These are phyloP conservation scores for Pseudogymnoascus sp. DNA, from an alignment of 2,329 filamentous ascomycete genomes.

Conservation along the genomic window DNA sequence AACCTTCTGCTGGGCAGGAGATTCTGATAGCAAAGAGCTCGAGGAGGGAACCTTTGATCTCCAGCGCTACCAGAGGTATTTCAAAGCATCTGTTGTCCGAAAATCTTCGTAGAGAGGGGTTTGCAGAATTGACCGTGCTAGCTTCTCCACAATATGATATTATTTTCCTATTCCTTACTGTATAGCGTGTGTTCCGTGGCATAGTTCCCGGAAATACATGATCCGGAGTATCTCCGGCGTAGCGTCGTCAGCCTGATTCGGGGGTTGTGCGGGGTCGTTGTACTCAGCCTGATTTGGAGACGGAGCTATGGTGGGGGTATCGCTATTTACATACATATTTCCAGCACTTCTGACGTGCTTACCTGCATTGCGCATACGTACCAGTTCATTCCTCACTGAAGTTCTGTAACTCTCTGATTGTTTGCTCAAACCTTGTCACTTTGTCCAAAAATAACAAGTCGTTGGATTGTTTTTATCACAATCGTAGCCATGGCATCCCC, in stretches of 20 bases:
- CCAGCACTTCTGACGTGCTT: background rate
- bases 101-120: constrained; percentile 6
- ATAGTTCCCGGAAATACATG: background rate
- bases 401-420: background rate
- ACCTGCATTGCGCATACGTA: background rate
- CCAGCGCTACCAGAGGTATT: constrained; percentile 4
- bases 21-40: background rate
- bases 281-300: constrained; percentile 2
- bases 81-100: background rate
- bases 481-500: constrained; percentile 7
- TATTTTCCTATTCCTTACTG: background rate
- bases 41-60: background rate
- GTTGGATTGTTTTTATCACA: background rate
- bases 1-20: constrained; percentile 1
- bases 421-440: background rate
- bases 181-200: background rate
- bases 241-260: background rate
- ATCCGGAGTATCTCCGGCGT: background rate
- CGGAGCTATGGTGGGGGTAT: constrained; percentile 6
- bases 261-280: background rate
- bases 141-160: constrained; percentile 5
- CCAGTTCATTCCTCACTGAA: background rate
- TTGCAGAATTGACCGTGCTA: background rate
- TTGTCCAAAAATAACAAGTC: background rate
- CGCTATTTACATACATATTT: background rate